These are phyloP conservation scores for Hygrocybe coccinea DNA, from an alignment of 768 basidiomycete species.

Conservation along the genomic window DNA sequence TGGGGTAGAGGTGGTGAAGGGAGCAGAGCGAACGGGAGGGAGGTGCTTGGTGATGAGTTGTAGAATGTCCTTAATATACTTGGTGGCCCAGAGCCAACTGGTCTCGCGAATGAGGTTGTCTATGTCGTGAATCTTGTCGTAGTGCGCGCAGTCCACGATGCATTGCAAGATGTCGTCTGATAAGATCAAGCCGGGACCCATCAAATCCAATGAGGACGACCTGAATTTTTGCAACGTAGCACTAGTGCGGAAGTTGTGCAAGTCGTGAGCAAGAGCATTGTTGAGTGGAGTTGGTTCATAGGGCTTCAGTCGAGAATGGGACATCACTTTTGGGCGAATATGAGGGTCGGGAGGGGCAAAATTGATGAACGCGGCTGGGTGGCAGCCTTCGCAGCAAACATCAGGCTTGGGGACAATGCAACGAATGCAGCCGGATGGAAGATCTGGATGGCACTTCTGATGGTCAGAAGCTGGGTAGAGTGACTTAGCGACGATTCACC, in stretches of 20 bases:
- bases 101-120: constrained; percentile 11
- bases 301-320: not conserved
- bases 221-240: not conserved
- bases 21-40: not conserved
- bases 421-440: not conserved
- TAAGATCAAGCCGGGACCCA: not conserved
- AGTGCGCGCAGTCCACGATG: constrained; percentile 11
- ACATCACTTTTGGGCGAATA: not conserved
- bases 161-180: constrained; percentile 8
- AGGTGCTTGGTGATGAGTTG: not conserved
- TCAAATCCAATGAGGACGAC: not conserved
- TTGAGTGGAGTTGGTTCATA: not conserved
- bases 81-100: not conserved
- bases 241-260: not conserved
- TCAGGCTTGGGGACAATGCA: not conserved
- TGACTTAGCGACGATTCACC: not conserved
- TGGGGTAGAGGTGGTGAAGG: not conserved
- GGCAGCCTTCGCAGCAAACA: not conserved
- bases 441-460: not conserved
- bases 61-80: constrained; percentile 2
- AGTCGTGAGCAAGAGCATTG: not conserved
- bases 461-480: not conserved
- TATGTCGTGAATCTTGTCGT: constrained; percentile 4
- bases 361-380: not conserved
- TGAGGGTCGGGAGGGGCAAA: not conserved